A percentile compares a stretch with the other conserved stretches of the same genome.
Conservation (phyloP, 1,284 basidiomycete genomes). For the Leccinum subrobustum region DNA sequence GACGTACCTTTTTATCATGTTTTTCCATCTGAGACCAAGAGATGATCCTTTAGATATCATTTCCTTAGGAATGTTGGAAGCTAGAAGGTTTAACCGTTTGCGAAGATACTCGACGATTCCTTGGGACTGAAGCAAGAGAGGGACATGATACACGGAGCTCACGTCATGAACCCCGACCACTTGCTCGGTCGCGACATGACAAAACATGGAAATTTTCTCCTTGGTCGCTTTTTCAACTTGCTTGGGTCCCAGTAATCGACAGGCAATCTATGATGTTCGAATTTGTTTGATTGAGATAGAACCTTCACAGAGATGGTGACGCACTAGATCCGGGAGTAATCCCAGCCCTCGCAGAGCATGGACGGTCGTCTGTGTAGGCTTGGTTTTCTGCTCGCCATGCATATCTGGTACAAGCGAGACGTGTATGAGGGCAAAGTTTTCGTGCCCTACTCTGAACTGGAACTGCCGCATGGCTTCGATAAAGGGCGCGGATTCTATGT, state of each 20-base stretch:
- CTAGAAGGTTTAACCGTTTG: conserved; percentile 76
- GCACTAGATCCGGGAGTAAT: conserved; percentile 87
- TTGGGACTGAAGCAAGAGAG: conserved; percentile 89
- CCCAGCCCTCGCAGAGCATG: conserved; percentile 93
- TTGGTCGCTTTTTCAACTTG: conserved; percentile 85
- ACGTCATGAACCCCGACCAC: conserved; percentile 98
- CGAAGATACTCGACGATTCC: conserved; percentile 86
- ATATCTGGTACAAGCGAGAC: conserved; percentile 98
- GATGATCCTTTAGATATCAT: conserved; percentile 65
- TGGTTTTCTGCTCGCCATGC: conserved; percentile 99
- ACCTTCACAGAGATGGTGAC: conserved; percentile 30
- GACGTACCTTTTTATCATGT: conserved; percentile 72
- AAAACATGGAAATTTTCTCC: conserved; percentile 99
- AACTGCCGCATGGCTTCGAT: conserved; percentile 99
- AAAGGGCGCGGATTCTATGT: conserved; percentile 97
- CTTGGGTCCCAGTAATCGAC: conserved; percentile 72
- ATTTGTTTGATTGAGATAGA: neutral
- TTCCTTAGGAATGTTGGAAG: conserved; percentile 53
- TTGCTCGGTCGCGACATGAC: conserved; percentile 92
- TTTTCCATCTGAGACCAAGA: conserved; percentile 77
- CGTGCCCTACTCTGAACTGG: conserved; percentile 96
- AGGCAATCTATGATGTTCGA: conserved; percentile 71
- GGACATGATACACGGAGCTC: conserved; percentile 96
- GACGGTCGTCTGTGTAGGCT: conserved; percentile 97
- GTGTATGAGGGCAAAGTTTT: conserved; percentile 97